Conservation (phyloP, 805 yeast species). For the Pichia gijzeniarum region DNA sequence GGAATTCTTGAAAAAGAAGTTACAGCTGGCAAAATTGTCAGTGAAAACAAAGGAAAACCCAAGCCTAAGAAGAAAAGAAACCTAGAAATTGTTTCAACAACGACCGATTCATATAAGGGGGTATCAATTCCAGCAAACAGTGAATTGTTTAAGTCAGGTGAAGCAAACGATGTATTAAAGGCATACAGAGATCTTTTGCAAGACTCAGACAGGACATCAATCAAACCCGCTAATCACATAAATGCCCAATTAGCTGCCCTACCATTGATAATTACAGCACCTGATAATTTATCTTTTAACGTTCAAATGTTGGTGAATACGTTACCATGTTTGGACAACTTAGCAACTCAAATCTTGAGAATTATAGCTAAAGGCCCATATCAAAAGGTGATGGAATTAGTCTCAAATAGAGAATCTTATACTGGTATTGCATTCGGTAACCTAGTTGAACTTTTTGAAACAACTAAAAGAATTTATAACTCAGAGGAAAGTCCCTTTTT, state of each 20-base stretch:
- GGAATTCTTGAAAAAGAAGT: background rate
- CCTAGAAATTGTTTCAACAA: background rate
- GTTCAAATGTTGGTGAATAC: conserved; percentile 61
- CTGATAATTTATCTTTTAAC: conserved; percentile 50
- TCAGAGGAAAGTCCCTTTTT: conserved; percentile 67
- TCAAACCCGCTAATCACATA: conserved; percentile 21
- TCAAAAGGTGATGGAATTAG: conserved; percentile 65
- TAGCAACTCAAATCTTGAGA: conserved; percentile 74
- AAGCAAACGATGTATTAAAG: conserved; percentile 19
- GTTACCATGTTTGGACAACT: conserved; percentile 71
- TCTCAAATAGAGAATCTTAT: conserved; percentile 58
- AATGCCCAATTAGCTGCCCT: conserved; percentile 53
- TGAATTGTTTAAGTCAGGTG: conserved; percentile 25
- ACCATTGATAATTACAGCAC: conserved; percentile 53
- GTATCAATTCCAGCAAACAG: conserved; percentile 31
- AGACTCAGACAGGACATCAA: conserved; percentile 12
- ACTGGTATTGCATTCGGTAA: conserved; percentile 61
- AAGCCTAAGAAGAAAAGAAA: background rate
- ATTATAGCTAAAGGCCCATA: conserved; percentile 68
- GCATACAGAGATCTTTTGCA: conserved; percentile 24
- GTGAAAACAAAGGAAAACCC: background rate
- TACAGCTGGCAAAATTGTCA: background rate
- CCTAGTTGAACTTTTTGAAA: conserved; percentile 70
- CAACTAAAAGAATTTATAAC: conserved; percentile 62
- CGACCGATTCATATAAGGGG: conserved; percentile 25